Evolutionary conservation across 2,329 filamentous ascomycete species (phyloP).

Genomic region (Cercospora citrullina): DNA sequence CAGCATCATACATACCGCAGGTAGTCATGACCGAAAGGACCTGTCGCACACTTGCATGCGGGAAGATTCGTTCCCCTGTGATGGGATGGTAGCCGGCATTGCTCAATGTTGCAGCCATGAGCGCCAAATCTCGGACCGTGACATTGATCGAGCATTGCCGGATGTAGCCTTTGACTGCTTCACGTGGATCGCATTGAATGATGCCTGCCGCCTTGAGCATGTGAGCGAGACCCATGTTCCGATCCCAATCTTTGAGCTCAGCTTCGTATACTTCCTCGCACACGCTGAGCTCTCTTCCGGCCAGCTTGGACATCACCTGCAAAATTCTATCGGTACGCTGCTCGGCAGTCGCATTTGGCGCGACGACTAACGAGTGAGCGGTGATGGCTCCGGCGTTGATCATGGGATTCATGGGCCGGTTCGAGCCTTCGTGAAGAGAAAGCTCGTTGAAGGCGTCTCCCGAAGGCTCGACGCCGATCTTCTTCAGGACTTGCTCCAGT

Average conservation of each 20-base stretch:
- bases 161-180: constrained; percentile 44
- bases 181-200: constrained; percentile 40
- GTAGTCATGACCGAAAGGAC: constrained; percentile 48
- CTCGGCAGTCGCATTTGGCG: constrained; percentile 37
- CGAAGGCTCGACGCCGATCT: constrained; percentile 46
- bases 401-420: constrained; percentile 29
- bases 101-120: constrained; percentile 45
- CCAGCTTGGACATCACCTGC: constrained; percentile 39
- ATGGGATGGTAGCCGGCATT: constrained; percentile 43
- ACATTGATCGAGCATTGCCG: constrained; percentile 47
- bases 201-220: constrained; percentile 47
- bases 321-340: constrained; percentile 43
- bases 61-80: constrained; percentile 40
- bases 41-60: constrained; percentile 42
- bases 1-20: constrained; percentile 47
- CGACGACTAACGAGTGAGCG: constrained; percentile 28
- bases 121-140: constrained; percentile 45
- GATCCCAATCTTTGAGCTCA: constrained; percentile 39
- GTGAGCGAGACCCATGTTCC: constrained; percentile 39
- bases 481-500: constrained; percentile 40
- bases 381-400: constrained; percentile 33
- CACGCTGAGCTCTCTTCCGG: constrained; percentile 38
- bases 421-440: constrained; percentile 26
- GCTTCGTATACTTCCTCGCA: constrained; percentile 44
- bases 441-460: constrained; percentile 44